phyloP scores from a whole-genome alignment of 225 moss, liverwort and hornwort species.

The Climacium dendroides region DNA sequence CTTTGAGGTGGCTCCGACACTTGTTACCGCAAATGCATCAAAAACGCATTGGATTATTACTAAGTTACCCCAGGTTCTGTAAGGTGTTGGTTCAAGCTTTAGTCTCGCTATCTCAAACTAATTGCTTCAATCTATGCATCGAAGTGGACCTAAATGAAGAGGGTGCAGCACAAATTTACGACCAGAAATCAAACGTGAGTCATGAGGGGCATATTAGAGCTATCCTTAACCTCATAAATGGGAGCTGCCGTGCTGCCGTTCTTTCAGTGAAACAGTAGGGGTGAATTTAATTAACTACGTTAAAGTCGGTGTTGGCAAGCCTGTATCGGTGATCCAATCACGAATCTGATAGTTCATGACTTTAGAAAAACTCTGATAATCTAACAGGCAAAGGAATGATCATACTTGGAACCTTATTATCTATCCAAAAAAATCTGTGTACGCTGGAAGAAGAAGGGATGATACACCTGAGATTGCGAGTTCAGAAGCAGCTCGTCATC shows the following conservation, averaged over 20 bases:
- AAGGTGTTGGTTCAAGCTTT: background rate
- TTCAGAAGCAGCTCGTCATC: conserved; percentile 77
- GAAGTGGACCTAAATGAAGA: background rate
- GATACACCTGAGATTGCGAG: conserved; percentile 53
- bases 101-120: background rate
- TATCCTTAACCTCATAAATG: background rate
- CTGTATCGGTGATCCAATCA: background rate
- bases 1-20: background rate
- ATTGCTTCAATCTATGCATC: background rate
- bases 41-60: background rate
- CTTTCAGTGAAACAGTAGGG: background rate
- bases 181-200: background rate
- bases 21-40: background rate
- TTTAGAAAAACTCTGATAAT: background rate
- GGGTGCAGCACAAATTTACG: background rate
- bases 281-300: background rate
- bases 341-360: background rate
- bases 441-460: background rate
- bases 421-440: background rate
- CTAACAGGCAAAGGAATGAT: background rate
- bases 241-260: background rate
- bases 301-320: background rate
- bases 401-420: background rate
- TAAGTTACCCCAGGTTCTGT: background rate
- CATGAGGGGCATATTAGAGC: background rate